Conservation (phyloP, 306 rosid species). For the Acacia crassicarpa region DNA sequence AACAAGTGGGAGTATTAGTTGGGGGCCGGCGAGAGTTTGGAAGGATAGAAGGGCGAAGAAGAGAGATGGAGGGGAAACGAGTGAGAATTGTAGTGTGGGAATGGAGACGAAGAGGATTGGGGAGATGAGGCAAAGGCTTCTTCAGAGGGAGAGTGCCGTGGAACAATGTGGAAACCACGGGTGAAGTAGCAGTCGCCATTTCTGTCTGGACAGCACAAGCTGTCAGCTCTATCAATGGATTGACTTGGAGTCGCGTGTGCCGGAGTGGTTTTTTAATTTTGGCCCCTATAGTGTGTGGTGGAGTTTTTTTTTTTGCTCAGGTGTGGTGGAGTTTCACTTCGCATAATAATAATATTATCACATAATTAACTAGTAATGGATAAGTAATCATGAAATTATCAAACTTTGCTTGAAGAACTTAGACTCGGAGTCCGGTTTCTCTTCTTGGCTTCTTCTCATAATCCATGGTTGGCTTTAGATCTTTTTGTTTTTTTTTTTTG, state of each 20-base stretch:
- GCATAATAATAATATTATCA: neutral
- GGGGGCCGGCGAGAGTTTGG: neutral
- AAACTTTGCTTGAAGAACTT: too few relatives aligned
- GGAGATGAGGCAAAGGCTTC: conserved; percentile 21
- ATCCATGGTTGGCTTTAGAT: too few relatives aligned
- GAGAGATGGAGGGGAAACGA: conserved; percentile 30
- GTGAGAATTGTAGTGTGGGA: neutral
- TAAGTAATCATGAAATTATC: too few relatives aligned
- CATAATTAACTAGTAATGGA: too few relatives aligned
- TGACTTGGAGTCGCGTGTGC: neutral
- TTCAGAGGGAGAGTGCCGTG: conserved; percentile 32
- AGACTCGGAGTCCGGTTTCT: too few relatives aligned
- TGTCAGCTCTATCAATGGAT: neutral
- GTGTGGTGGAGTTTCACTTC: neutral
- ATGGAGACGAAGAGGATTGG: conserved; percentile 49
- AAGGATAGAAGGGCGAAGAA: neutral
- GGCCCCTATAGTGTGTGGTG: neutral
- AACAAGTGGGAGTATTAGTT: neutral
- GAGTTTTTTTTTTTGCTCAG: too few relatives aligned
- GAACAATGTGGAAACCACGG: conserved; percentile 51
- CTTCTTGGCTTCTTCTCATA: too few relatives aligned
- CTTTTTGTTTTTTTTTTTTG: too few relatives aligned
- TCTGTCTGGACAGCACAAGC: neutral
- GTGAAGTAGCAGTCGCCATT: conserved; percentile 5
- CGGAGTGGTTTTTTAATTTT: neutral